Evolutionary conservation across 139 green algal species (phyloP).

Genomic region (Micractinium conductrix): DNA sequence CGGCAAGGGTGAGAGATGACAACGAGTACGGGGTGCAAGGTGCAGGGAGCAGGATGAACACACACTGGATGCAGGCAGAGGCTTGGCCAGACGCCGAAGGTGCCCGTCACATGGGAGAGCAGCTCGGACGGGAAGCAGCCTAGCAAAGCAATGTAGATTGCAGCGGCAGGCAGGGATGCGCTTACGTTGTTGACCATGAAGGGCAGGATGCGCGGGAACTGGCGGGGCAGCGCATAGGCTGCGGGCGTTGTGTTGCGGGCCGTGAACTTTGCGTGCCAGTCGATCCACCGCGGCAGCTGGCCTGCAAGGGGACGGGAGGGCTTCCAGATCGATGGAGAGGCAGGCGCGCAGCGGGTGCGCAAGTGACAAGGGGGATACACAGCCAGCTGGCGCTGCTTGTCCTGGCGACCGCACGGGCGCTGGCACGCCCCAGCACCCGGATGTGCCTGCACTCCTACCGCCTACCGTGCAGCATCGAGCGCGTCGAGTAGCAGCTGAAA

Average conservation of each 20-base stretch:
- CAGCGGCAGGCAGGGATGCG: too few species aligned
- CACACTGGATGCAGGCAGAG: too few species aligned
- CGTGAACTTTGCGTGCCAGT: neutral
- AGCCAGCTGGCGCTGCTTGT: neutral
- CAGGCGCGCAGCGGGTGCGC: neutral
- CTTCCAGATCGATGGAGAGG: neutral
- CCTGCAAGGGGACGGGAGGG: neutral
- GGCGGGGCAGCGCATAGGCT: neutral
- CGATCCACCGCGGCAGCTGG: neutral
- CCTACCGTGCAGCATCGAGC: neutral
- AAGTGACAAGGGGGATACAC: neutral
- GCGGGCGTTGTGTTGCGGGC: neutral
- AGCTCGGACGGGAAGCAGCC: too few species aligned
- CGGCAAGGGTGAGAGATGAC: too few species aligned
- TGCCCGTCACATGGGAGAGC: too few species aligned
- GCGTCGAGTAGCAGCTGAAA: neutral
- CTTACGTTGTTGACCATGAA: neutral
- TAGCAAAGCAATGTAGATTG: too few species aligned
- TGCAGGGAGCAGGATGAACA: too few species aligned
- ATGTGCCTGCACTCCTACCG: too few species aligned
- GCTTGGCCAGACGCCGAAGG: too few species aligned
- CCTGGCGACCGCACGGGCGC: neutral
- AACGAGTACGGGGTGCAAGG: too few species aligned
- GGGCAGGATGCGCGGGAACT: conserved; percentile 3
- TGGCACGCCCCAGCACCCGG: too few species aligned